A percentile compares a stretch with the other conserved stretches of the same genome.
Evolutionary conservation across 2,329 filamentous ascomycete genomes (phyloP).

Genomic region (Penicillium freii): DNA sequence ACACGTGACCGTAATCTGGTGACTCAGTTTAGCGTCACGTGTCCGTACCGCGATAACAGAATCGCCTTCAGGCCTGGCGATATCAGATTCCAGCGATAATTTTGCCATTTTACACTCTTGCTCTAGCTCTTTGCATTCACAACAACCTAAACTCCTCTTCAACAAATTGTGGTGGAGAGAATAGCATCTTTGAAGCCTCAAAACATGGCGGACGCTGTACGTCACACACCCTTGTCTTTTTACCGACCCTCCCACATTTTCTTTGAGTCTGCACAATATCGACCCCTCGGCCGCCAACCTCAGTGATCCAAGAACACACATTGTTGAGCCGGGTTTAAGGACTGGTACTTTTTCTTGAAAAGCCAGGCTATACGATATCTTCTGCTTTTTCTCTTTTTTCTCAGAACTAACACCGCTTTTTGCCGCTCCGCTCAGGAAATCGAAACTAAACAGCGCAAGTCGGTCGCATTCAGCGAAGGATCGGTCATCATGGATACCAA

Average conservation of each 20-base stretch:
- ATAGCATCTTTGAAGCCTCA: slow-evolving; percentile 15
- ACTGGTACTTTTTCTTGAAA: slow-evolving; percentile 1
- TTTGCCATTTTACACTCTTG: slow-evolving; percentile 16
- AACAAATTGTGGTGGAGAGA: slow-evolving; percentile 13
- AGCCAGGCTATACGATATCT: slow-evolving; percentile 7
- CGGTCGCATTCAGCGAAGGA: slow-evolving; percentile 88
- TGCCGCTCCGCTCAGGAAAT: slow-evolving; percentile 40
- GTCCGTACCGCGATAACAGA: slow-evolving; percentile 24
- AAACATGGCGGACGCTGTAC: slow-evolving; percentile 46
- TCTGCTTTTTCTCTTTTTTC: slow-evolving; percentile 7
- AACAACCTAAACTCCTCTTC: slow-evolving; percentile 1
- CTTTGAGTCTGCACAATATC: slow-evolving; percentile 32
- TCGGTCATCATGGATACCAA: slow-evolving; percentile 84
- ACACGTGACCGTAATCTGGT: slow-evolving; percentile 4
- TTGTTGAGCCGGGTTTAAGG: background rate
- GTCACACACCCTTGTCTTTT: slow-evolving; percentile 40
- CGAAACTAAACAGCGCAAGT: slow-evolving; percentile 73
- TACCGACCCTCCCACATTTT: slow-evolving; percentile 44
- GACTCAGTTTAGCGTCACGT: slow-evolving; percentile 21
- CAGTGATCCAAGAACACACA: slow-evolving; percentile 16
- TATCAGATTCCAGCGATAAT: slow-evolving; percentile 22
- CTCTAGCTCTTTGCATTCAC: background rate
- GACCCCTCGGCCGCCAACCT: slow-evolving; percentile 27
- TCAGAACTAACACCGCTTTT: slow-evolving; percentile 30
- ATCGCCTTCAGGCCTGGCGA: slow-evolving; percentile 12